Conservation (phyloP, 768 basidiomycete species). For the Tricholoma saponaceum region DNA sequence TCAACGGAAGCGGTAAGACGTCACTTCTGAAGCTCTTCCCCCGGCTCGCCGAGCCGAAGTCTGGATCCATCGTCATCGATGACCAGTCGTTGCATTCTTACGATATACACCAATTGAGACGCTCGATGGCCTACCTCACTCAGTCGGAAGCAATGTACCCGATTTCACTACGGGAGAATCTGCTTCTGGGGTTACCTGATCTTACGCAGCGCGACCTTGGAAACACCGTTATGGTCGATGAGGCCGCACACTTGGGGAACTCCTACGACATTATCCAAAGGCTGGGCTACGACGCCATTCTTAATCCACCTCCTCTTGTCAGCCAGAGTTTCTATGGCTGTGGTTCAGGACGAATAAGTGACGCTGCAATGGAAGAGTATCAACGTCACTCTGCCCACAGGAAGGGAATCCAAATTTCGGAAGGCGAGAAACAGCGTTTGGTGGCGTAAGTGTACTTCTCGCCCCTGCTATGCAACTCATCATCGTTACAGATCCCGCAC, state of each 20-base stretch:
- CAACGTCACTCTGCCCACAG: constrained; percentile 20
- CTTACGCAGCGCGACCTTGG: constrained; percentile 9
- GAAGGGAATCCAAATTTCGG: constrained; percentile 31
- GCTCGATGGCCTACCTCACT: constrained; percentile 35
- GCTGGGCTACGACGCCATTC: constrained; percentile 37
- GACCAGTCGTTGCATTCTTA: constrained; percentile 30
- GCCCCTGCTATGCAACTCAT: not conserved
- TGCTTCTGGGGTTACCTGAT: constrained; percentile 27
- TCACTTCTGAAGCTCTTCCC: constrained; percentile 39
- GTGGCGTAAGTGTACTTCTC: constrained; percentile 36
- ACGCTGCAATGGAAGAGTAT: constrained; percentile 29
- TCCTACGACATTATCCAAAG: constrained; percentile 36
- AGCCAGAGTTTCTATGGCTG: constrained; percentile 26
- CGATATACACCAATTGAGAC: constrained; percentile 26
- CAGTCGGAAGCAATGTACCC: constrained; percentile 36
- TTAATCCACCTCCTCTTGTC: constrained; percentile 27
- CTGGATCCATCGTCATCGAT: constrained; percentile 38
- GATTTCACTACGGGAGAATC: constrained; percentile 31
- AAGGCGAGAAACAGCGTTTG: constrained; percentile 46
- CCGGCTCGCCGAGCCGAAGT: constrained; percentile 25
- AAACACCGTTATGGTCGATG: constrained; percentile 14
- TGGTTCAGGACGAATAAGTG: constrained; percentile 22
- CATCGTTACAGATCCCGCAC: constrained; percentile 35
- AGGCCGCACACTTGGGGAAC: constrained; percentile 35
- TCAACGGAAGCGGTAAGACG: constrained; percentile 42